Conservation (phyloP, 2,329 filamentous ascomycete genomes). For the Leptosphaerulina australis region DNA sequence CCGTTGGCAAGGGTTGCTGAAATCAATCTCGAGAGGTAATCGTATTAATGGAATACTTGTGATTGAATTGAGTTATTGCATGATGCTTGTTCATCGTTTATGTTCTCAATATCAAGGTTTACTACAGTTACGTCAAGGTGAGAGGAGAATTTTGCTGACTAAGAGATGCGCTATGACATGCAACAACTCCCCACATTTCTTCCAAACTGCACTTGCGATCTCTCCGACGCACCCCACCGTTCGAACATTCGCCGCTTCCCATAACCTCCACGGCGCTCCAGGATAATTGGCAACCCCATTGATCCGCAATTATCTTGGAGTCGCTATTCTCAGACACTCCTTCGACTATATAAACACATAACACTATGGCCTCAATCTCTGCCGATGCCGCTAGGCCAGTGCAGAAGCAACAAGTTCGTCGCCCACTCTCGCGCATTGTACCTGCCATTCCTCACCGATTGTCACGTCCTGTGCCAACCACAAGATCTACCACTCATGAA, state of each 20-base stretch:
- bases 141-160: slow-evolving; percentile 8
- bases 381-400: slow-evolving; percentile 33
- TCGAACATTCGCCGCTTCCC: slow-evolving; percentile 19
- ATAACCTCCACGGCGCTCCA: slow-evolving; percentile 44
- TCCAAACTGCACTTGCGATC: slow-evolving; percentile 18
- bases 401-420: slow-evolving; percentile 37
- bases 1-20: too few relatives aligned
- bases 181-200: slow-evolving; percentile 13
- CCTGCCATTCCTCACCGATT: slow-evolving; percentile 48
- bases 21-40: too few relatives aligned
- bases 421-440: slow-evolving; percentile 42
- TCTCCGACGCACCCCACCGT: slow-evolving; percentile 23
- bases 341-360: slow-evolving; percentile 1
- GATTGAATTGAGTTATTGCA: too few relatives aligned
- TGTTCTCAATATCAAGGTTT: too few relatives aligned
- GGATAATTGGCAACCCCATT: slow-evolving; percentile 47
- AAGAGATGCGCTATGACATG: slow-evolving; percentile 6
- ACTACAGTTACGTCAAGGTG: not conserved
- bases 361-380: slow-evolving; percentile 37
- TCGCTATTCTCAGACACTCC: slow-evolving; percentile 34
- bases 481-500: slow-evolving; percentile 38
- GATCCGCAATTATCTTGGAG: slow-evolving; percentile 51
- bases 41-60: too few relatives aligned
- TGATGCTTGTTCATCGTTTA: too few relatives aligned
- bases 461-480: slow-evolving; percentile 32